phyloP scores from a whole-genome alignment of 2,329 filamentous ascomycete species.

The Lanzia echinophila region DNA sequence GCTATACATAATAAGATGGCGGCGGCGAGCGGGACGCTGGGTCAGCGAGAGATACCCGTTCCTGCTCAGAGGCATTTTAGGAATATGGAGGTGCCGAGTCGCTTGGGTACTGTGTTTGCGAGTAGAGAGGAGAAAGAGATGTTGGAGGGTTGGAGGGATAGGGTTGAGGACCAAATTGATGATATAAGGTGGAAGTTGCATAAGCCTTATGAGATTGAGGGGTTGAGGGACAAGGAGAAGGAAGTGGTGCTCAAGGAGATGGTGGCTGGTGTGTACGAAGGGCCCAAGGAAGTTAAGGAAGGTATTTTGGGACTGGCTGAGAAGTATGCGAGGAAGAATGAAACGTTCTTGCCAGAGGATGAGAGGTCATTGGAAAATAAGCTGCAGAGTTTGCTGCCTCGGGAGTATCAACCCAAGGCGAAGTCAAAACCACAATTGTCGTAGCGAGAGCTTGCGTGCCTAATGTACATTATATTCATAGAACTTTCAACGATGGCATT shows the following conservation, averaged over 20 bases:
- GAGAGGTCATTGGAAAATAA: constrained; percentile 25
- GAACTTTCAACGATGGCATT: constrained; percentile 8
- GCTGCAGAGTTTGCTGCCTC: constrained; percentile 17
- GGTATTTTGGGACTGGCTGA: constrained; percentile 19
- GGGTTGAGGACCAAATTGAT: background rate
- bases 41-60: constrained; percentile 8
- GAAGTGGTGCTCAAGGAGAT: constrained; percentile 20
- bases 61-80: constrained; percentile 15
- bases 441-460: background rate
- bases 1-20: constrained; percentile 24
- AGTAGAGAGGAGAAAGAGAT: constrained; percentile 17
- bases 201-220: constrained; percentile 6
- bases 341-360: constrained; percentile 28
- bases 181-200: constrained; percentile 1
- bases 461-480: constrained; percentile 11
- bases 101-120: constrained; percentile 24
- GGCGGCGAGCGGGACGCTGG: constrained; percentile 20
- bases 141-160: constrained; percentile 6
- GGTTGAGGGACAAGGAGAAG: constrained; percentile 15
- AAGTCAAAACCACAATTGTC: constrained; percentile 4
- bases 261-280: constrained; percentile 27
- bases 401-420: background rate
- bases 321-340: constrained; percentile 24
- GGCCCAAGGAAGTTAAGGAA: constrained; percentile 12
- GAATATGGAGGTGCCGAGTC: constrained; percentile 17